These are phyloP conservation scores for Saccharomycopsis microspora DNA, from an alignment of 805 yeast genomes.

Conservation along the genomic window DNA sequence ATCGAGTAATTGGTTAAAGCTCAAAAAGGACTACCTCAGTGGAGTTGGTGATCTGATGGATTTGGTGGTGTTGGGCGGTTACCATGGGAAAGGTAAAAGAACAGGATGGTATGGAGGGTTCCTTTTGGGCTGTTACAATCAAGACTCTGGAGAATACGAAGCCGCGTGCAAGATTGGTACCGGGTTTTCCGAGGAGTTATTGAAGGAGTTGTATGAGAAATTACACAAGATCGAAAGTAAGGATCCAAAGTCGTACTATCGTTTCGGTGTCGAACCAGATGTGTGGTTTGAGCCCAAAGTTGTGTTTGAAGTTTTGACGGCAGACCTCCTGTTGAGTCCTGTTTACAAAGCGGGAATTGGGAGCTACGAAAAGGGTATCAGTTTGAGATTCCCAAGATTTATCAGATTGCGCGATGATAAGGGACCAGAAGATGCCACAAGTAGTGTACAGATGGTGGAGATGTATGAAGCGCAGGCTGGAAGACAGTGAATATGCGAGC, in stretches of 20 bases:
- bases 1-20: conserved; percentile 88
- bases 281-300: conserved; percentile 88
- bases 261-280: conserved; percentile 68
- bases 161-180: conserved; percentile 97
- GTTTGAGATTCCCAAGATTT: conserved; percentile 83
- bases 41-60: conserved; percentile 96
- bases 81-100: conserved; percentile 86
- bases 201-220: conserved; percentile 45
- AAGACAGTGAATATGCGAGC: too few species aligned
- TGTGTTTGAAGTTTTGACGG: conserved; percentile 82
- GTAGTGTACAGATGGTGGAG: conserved; percentile 73
- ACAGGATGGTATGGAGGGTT: conserved; percentile 96
- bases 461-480: conserved; percentile 64
- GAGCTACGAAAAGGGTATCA: conserved; percentile 70
- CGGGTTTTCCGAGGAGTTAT: conserved; percentile 82
- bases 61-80: conserved; percentile 88
- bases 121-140: conserved; percentile 79
- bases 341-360: conserved; percentile 75
- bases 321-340: conserved; percentile 84
- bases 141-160: conserved; percentile 86
- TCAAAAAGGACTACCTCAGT: conserved; percentile 87
- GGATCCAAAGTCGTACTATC: conserved; percentile 54
- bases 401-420: conserved; percentile 79
- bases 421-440: conserved; percentile 75
- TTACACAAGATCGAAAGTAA: conserved; percentile 58